A percentile compares a stretch with the other conserved stretches of the same genome.
These are phyloP conservation scores for Nakaseomyces kungkrabaensis DNA, from an alignment of 1,139 yeast genomes.

Conservation along the genomic window DNA sequence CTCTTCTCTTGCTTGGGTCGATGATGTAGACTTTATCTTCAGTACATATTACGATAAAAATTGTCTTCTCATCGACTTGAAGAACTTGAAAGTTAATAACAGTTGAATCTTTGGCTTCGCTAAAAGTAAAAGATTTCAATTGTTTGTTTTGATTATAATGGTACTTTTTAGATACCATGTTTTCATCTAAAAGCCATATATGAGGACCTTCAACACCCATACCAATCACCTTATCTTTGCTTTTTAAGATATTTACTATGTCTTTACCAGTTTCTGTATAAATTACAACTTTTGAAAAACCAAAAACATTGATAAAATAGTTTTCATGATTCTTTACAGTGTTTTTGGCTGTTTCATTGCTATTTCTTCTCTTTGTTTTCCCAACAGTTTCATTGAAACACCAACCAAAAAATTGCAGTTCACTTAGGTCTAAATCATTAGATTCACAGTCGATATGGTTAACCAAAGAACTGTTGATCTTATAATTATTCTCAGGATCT, in stretches of 20 bases:
- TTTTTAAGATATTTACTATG: slow-evolving; percentile 28
- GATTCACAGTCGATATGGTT: slow-evolving; percentile 25
- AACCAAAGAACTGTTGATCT: slow-evolving; percentile 25
- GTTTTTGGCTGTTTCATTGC: slow-evolving; percentile 6
- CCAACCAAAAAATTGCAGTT: slow-evolving; percentile 23
- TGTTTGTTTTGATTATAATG: slow-evolving; percentile 24
- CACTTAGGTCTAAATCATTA: slow-evolving; percentile 22
- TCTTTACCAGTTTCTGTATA: slow-evolving; percentile 27
- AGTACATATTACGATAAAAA: slow-evolving; percentile 14
- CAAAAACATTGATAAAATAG: slow-evolving; percentile 24
- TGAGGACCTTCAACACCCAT: slow-evolving; percentile 18
- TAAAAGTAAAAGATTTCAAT: slow-evolving; percentile 25
- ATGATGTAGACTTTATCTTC: slow-evolving; percentile 22
- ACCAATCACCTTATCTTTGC: slow-evolving; percentile 22
- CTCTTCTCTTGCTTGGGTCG: slow-evolving; percentile 29
- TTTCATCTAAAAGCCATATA: slow-evolving; percentile 27
- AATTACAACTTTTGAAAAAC: slow-evolving; percentile 25
- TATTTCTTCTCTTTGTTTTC: slow-evolving; percentile 17
- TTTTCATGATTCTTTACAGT: slow-evolving; percentile 10
- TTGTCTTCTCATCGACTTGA: slow-evolving; percentile 9
- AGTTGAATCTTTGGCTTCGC: slow-evolving; percentile 25
- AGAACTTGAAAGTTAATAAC: slow-evolving; percentile 22
- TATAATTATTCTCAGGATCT: slow-evolving; percentile 19
- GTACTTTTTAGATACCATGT: slow-evolving; percentile 25
- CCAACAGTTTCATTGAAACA: slow-evolving; percentile 12